Evolutionary conservation across 192 early-diverging fungal genomes (phyloP), one percentile per base, ranked within the genome.

Genomic region (Entomortierella lignicola): DNA sequence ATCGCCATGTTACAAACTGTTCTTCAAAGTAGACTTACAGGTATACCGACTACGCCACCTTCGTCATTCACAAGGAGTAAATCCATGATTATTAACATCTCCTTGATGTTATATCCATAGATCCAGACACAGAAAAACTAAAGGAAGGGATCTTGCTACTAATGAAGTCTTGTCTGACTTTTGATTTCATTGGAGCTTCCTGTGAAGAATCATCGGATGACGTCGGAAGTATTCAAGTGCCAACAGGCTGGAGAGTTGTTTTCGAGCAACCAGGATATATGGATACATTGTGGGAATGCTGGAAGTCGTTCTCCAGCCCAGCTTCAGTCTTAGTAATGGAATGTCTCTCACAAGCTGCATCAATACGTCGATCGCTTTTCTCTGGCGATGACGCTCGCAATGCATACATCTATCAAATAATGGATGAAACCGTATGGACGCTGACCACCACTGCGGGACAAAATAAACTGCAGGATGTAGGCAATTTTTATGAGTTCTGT

Each of bases 401-500:
- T 2, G 80, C 72, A 43, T 94, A 94, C 65, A 84, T 97, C 12
- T 81, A 84, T 42, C 83, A 84, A 25, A 88, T 94, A 48, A 87
- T 96, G 81, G 79, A 85, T 30, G 94, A 91, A 27, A 91, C 89
- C 1, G 75, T 82, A 2, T 85, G 89, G 59, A 93, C 95, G 15
- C 80, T 97, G 27, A 74, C 80, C 0, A 72, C 74, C 27, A 85
- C 86, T 0, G 75, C 86, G 27, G 90, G 92, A 7, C 75, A 70
- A 65, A 64, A 34, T 30, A 79, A 79, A 32, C 80, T 96, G 48
- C 83, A 88, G 25, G 91, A 97, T 51, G 83, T 88, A 11, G 86
- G 90, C 29, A 95, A 93, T 72, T 94, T 91, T 81, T 93, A 96
- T 62, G 93, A 96, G 71, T 89, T 96, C 68, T 92, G 92, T 60